These are phyloP conservation scores for Mikania micrantha DNA, from an alignment of 129 eudicot genomes.

Conservation along the genomic window DNA sequence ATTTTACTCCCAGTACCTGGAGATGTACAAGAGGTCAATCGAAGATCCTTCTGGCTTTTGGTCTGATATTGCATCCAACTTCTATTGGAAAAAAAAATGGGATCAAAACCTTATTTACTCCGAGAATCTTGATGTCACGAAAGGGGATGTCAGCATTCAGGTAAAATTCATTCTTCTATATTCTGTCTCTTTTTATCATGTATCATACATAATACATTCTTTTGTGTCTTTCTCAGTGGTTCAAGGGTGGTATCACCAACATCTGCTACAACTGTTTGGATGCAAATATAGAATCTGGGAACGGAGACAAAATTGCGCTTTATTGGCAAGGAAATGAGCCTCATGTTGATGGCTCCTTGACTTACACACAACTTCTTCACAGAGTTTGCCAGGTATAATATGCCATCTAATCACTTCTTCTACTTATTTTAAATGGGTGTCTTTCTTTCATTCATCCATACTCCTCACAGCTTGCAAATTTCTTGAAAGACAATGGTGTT, in stretches of 20 bases:
- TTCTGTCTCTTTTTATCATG: neutral
- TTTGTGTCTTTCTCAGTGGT: slow-evolving; percentile 59
- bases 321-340: slow-evolving; percentile 94
- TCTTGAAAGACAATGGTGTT: slow-evolving; percentile 81
- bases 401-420: neutral
- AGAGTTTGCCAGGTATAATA: slow-evolving; percentile 81
- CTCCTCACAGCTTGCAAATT: slow-evolving; percentile 75
- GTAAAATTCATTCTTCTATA: too few species aligned
- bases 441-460: neutral
- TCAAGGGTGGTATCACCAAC: slow-evolving; percentile 90
- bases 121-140: slow-evolving; percentile 75
- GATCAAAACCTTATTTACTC: slow-evolving; percentile 47
- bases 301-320: slow-evolving; percentile 79
- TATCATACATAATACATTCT: neutral
- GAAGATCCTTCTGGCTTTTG: slow-evolving; percentile 93
- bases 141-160: slow-evolving; percentile 72
- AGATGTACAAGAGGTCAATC: slow-evolving; percentile 76
- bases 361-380: slow-evolving; percentile 73
- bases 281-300: slow-evolving; percentile 56
- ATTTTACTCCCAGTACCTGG: slow-evolving; percentile 80
- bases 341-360: slow-evolving; percentile 59
- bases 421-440: neutral
- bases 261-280: slow-evolving; percentile 95
- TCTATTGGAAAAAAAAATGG: slow-evolving; percentile 88
- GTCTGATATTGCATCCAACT: slow-evolving; percentile 83